phyloP scores from a whole-genome alignment of 306 rosid genomes.

The Nissolia schottii region DNA sequence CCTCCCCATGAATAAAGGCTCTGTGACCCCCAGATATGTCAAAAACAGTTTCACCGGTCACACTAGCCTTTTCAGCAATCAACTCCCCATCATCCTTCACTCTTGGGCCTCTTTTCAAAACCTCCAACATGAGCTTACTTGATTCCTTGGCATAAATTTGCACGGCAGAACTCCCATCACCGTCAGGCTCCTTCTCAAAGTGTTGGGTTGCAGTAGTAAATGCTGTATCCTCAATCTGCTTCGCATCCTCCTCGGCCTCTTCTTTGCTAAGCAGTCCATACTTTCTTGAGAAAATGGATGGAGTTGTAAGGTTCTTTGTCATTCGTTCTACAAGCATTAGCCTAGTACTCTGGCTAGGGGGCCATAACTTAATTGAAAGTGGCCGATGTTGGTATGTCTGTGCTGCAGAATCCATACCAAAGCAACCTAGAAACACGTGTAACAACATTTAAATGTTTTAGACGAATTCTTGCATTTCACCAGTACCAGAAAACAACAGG shows the following conservation, averaged over 20 bases:
- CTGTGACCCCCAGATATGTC: constrained; percentile 81
- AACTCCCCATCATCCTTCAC: constrained; percentile 49
- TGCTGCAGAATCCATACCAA: constrained; percentile 54
- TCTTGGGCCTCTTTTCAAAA: constrained; percentile 74
- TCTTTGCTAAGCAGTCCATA: constrained; percentile 69
- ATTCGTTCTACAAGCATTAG: constrained; percentile 65
- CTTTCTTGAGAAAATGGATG: constrained; percentile 82
- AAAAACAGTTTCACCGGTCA: constrained; percentile 44
- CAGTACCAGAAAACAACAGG: not conserved
- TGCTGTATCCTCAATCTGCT: constrained; percentile 56
- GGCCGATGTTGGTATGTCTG: constrained; percentile 50
- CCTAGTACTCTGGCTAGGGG: constrained; percentile 85
- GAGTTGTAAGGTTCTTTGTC: constrained; percentile 73
- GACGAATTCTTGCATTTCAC: not conserved
- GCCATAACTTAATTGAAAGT: constrained; percentile 72
- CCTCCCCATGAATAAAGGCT: constrained; percentile 61
- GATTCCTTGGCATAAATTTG: constrained; percentile 89
- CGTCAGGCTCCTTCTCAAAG: constrained; percentile 76
- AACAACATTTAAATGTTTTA: not conserved
- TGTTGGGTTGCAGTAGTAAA: constrained; percentile 62
- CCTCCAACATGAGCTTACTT: constrained; percentile 84
- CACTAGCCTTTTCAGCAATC: constrained; percentile 31
- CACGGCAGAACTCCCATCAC: constrained; percentile 85
- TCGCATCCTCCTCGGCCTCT: constrained; percentile 76
- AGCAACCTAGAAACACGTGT: constrained; percentile 34